Evolutionary conservation across 1,284 basidiomycete species (phyloP).

Genomic region (Ceratobasidium sp.): DNA sequence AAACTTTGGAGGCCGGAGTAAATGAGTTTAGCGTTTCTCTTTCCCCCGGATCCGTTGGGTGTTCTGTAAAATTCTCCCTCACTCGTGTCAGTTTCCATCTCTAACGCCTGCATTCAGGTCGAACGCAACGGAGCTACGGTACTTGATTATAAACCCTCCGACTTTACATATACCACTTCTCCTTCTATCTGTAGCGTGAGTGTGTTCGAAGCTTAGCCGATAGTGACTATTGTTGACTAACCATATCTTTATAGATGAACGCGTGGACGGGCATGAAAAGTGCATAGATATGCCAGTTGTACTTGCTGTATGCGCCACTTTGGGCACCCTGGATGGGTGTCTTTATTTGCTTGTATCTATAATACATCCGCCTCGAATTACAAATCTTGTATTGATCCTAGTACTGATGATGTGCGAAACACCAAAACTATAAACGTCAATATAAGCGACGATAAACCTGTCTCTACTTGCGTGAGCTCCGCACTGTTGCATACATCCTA

Average conservation of each 20-base stretch:
- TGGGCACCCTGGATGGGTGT: too few species aligned
- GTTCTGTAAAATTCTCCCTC: neutral
- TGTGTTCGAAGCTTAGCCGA: neutral
- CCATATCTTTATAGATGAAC: slow-evolving; percentile 5
- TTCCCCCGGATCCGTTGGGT: slow-evolving; percentile 16
- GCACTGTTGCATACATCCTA: too few species aligned
- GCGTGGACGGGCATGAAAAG: slow-evolving; percentile 35
- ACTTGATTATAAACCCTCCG: slow-evolving; percentile 25
- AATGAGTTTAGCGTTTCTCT: slow-evolving; percentile 34
- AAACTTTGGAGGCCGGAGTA: slow-evolving; percentile 19
- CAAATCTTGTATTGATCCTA: too few species aligned
- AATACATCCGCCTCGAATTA: too few species aligned
- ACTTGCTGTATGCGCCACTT: too few species aligned
- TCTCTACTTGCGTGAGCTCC: too few species aligned
- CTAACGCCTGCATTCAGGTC: neutral
- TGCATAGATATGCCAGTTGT: neutral
- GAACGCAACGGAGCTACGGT: slow-evolving; percentile 23
- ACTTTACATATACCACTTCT: slow-evolving; percentile 26
- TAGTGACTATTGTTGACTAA: too few species aligned
- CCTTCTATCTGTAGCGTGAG: slow-evolving; percentile 37
- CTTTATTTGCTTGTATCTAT: too few species aligned
- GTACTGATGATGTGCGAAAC: too few species aligned
- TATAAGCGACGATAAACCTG: too few species aligned
- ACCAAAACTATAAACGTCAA: too few species aligned
- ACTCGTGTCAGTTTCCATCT: neutral